Evolutionary conservation across 2,329 filamentous ascomycete genomes (phyloP).

Genomic region (Gyromitra esculenta): DNA sequence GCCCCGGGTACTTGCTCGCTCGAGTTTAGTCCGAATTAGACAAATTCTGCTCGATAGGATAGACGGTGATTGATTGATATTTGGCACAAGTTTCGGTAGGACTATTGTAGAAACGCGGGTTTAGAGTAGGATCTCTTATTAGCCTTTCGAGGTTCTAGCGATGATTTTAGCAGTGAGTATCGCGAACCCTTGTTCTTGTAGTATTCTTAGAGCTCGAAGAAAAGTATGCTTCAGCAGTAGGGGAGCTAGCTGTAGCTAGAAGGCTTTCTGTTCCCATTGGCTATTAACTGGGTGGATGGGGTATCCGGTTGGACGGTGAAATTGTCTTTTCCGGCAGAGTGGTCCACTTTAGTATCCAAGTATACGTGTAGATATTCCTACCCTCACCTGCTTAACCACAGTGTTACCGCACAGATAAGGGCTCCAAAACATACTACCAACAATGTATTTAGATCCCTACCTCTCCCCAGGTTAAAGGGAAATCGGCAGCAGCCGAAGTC

Average conservation of each 20-base stretch:
- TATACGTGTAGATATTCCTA: background rate
- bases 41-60: background rate
- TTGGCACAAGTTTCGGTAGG: background rate
- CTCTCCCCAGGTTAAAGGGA: background rate
- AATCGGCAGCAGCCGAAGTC: background rate
- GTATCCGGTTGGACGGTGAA: background rate
- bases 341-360: background rate
- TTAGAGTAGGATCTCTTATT: too few relatives aligned
- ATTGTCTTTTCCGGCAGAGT: background rate
- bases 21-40: background rate
- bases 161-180: too few relatives aligned
- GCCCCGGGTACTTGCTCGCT: too few relatives aligned
- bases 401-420: too few relatives aligned
- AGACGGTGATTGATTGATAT: background rate
- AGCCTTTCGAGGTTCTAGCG: too few relatives aligned
- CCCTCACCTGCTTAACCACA: background rate
- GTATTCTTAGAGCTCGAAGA: too few relatives aligned
- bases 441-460: background rate
- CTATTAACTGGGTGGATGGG: background rate
- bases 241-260: background rate
- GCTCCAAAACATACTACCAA: background rate
- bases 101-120: too few relatives aligned
- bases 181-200: too few relatives aligned
- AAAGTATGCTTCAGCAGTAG: background rate
- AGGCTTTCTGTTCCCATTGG: background rate